Conservation (phyloP, 2,329 filamentous ascomycete genomes). For the Botryotinia globosa region DNA sequence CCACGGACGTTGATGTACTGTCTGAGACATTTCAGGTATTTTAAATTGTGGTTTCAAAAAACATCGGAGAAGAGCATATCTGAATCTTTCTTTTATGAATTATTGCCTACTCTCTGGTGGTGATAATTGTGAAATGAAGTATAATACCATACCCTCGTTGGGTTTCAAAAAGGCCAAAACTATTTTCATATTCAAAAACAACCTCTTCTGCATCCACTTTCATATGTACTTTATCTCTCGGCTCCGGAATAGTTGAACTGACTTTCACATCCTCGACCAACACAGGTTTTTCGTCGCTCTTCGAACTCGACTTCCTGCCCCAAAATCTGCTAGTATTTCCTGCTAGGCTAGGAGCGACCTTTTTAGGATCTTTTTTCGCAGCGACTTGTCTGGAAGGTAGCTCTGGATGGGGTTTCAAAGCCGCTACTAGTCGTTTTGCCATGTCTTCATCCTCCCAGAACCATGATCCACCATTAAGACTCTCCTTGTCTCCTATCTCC, state of each 20-base stretch:
- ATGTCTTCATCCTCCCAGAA: slow-evolving; percentile 33
- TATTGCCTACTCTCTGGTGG: not conserved
- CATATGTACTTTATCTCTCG: slow-evolving; percentile 29
- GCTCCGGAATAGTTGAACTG: not conserved
- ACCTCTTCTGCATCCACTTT: slow-evolving; percentile 42
- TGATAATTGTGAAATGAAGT: slow-evolving; percentile 26
- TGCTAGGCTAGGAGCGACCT: not conserved
- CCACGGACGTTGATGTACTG: too few relatives aligned
- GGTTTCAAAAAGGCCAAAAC: slow-evolving; percentile 57
- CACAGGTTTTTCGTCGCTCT: slow-evolving; percentile 4
- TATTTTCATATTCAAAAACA: slow-evolving; percentile 65
- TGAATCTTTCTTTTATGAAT: not conserved
- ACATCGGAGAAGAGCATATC: not conserved
- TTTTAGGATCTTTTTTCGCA: not conserved
- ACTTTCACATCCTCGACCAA: slow-evolving; percentile 13
- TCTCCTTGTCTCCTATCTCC: slow-evolving; percentile 29
- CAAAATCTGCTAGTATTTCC: slow-evolving; percentile 23
- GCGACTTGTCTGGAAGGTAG: slow-evolving; percentile 23
- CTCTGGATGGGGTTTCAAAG: slow-evolving; percentile 27
- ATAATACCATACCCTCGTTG: slow-evolving; percentile 35
- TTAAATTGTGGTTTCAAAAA: too few relatives aligned
- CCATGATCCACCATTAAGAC: slow-evolving; percentile 27
- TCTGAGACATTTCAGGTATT: too few relatives aligned
- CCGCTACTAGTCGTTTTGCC: slow-evolving; percentile 29
- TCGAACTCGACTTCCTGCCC: slow-evolving; percentile 26